These are phyloP conservation scores for Aspergillus sp. DNA, from an alignment of 2,329 filamentous ascomycete genomes.

Conservation along the genomic window DNA sequence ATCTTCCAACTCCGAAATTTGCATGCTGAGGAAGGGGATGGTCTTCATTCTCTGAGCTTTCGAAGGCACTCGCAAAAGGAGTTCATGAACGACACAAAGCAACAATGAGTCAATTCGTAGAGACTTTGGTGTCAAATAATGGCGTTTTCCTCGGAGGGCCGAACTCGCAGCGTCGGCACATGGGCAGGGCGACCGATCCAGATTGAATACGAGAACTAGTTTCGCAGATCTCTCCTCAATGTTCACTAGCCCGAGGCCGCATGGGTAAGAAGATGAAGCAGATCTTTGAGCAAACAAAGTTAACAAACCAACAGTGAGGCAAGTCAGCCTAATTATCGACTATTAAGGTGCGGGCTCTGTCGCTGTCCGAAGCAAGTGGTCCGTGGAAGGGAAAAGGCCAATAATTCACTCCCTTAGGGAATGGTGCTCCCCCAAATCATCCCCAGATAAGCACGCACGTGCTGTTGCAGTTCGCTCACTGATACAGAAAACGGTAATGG, in stretches of 20 bases:
- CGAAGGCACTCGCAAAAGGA: not conserved
- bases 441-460: slow-evolving; percentile 1
- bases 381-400: not conserved
- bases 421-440: not conserved
- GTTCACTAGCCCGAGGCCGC: slow-evolving; percentile 10
- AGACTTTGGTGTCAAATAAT: not conserved
- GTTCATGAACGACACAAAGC: not conserved
- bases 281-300: not conserved
- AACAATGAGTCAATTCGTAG: not conserved
- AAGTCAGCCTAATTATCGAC: not conserved
- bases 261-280: slow-evolving; percentile 2
- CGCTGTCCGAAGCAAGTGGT: not conserved
- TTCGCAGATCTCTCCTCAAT: slow-evolving; percentile 21
- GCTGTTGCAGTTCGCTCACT: not conserved
- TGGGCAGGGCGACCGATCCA: slow-evolving; percentile 1
- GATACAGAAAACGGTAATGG: slow-evolving; percentile 1
- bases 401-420: slow-evolving; percentile 1
- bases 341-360: not conserved
- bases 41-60: not conserved
- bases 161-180: not conserved
- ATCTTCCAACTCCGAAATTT: not conserved
- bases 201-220: slow-evolving; percentile 18
- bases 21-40: not conserved
- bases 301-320: not conserved
- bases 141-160: not conserved